Percentiles rank a stretch among this genome's conserved stretches.
These are phyloP conservation scores for Zangia roseola DNA, from an alignment of 768 basidiomycete genomes.

Conservation along the genomic window DNA sequence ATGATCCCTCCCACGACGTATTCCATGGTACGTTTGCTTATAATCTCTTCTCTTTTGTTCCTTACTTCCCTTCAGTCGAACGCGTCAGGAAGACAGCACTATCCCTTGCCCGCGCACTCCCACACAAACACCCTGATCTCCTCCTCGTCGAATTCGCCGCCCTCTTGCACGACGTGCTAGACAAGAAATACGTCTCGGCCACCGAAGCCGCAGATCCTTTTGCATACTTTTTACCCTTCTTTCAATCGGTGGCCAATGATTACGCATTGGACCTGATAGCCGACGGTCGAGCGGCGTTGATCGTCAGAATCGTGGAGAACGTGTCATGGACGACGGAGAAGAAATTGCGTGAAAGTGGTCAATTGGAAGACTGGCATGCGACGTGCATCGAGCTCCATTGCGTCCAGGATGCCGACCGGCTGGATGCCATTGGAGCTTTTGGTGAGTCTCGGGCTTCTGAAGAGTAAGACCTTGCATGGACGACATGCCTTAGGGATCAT, in stretches of 20 bases:
- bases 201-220: conserved; percentile 59
- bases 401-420: conserved; percentile 76
- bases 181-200: conserved; percentile 77
- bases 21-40: conserved; percentile 59
- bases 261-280: conserved; percentile 54
- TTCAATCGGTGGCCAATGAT: conserved; percentile 42
- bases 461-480: neutral
- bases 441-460: conserved; percentile 40
- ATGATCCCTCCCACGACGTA: conserved; percentile 79
- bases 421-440: conserved; percentile 82
- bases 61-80: conserved; percentile 51
- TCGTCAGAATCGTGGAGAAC: conserved; percentile 67
- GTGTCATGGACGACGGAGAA: conserved; percentile 88
- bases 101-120: conserved; percentile 53
- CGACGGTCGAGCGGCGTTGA: conserved; percentile 56
- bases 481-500: conserved; percentile 46
- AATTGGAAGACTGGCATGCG: conserved; percentile 66
- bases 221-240: conserved; percentile 67
- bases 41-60: neutral
- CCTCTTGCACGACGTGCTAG: conserved; percentile 85
- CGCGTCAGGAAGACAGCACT: conserved; percentile 81
- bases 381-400: conserved; percentile 76
- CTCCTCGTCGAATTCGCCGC: conserved; percentile 81
- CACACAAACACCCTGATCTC: conserved; percentile 55
- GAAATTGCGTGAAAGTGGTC: conserved; percentile 51